phyloP scores from a whole-genome alignment of 2,329 filamentous ascomycete genomes.

The Phialophora chinensis region DNA sequence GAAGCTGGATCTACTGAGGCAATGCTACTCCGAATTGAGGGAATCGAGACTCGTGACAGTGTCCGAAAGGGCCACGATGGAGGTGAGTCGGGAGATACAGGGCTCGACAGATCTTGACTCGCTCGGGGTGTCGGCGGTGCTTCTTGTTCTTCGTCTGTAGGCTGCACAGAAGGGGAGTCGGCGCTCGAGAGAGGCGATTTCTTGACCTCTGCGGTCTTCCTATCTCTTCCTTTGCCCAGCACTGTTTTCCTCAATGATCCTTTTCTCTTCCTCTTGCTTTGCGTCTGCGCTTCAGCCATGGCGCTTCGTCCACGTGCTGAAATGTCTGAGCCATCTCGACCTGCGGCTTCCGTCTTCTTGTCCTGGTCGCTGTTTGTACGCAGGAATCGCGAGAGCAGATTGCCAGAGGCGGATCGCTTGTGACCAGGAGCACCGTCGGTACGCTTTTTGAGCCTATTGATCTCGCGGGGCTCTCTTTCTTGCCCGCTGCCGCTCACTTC shows the following conservation, averaged over 20 bases:
- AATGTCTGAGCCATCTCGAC: conserved; percentile 40
- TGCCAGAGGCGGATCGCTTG: conserved; percentile 65
- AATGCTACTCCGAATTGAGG: conserved; percentile 44
- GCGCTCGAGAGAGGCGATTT: conserved; percentile 48
- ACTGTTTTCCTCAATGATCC: conserved; percentile 87
- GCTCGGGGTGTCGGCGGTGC: conserved; percentile 33
- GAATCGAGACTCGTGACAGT: conserved; percentile 38
- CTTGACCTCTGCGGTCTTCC: conserved; percentile 61
- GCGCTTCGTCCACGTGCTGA: conserved; percentile 48
- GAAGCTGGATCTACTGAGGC: conserved; percentile 45
- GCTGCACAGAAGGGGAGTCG: conserved; percentile 20
- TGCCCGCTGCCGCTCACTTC: conserved; percentile 29
- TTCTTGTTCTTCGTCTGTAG: conserved; percentile 32
- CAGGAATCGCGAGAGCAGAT: conserved; percentile 73
- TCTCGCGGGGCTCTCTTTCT: conserved; percentile 32
- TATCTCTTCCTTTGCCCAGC: conserved; percentile 73
- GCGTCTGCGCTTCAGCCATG: conserved; percentile 55
- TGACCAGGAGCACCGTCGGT: conserved; percentile 43
- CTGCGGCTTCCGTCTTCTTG: conserved; percentile 42
- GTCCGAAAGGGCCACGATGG: conserved; percentile 39
- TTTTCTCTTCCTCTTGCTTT: conserved; percentile 68
- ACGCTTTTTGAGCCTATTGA: conserved; percentile 27
- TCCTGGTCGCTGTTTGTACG: conserved; percentile 54
- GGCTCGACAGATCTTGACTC: conserved; percentile 29
- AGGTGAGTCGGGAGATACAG: conserved; percentile 36